A percentile compares a stretch with the other conserved stretches of the same genome.
Conservation (phyloP, 2,329 filamentous ascomycete species). For the Ophiosphaerella korrae region DNA sequence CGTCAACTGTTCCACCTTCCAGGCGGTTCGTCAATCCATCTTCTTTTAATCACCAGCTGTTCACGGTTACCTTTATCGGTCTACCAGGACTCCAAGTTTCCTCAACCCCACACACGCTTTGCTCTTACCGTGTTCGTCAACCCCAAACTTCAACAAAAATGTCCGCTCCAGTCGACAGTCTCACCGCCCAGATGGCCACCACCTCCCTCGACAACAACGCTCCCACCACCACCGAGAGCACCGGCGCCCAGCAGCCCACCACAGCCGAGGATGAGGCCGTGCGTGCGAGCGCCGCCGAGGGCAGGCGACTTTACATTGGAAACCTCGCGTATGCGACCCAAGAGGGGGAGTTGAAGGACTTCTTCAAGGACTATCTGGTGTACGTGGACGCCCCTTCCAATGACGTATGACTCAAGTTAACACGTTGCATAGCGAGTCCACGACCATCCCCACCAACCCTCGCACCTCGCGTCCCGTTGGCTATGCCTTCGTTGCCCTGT, state of each 20-base stretch:
- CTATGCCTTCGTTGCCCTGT: constrained; percentile 98
- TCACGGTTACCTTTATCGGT: constrained; percentile 48
- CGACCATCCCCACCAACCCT: constrained; percentile 99
- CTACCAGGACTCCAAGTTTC: constrained; percentile 52
- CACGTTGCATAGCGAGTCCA: constrained; percentile 76
- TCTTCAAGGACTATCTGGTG: constrained; percentile 99
- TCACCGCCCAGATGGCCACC: constrained; percentile 72
- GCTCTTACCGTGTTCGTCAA: constrained; percentile 60
- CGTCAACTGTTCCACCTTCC: constrained; percentile 56
- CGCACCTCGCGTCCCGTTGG: constrained; percentile 97
- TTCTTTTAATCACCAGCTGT: constrained; percentile 38
- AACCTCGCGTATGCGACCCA: constrained; percentile 99
- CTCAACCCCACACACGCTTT: constrained; percentile 43
- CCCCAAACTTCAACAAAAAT: constrained; percentile 67
- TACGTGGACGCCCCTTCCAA: constrained; percentile 62
- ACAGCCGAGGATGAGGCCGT: constrained; percentile 84
- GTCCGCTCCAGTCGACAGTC: constrained; percentile 82
- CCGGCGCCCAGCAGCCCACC: constrained; percentile 67
- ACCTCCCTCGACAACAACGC: constrained; percentile 63
- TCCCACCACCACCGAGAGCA: constrained; percentile 51
- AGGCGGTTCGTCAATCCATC: constrained; percentile 53
- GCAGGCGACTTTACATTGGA: constrained; percentile 99
- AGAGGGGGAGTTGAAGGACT: constrained; percentile 99
- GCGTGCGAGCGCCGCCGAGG: constrained; percentile 96
- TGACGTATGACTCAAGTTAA: constrained; percentile 26